phyloP scores from a whole-genome alignment of 1,284 basidiomycete species.

The Rhodofomes roseus region DNA sequence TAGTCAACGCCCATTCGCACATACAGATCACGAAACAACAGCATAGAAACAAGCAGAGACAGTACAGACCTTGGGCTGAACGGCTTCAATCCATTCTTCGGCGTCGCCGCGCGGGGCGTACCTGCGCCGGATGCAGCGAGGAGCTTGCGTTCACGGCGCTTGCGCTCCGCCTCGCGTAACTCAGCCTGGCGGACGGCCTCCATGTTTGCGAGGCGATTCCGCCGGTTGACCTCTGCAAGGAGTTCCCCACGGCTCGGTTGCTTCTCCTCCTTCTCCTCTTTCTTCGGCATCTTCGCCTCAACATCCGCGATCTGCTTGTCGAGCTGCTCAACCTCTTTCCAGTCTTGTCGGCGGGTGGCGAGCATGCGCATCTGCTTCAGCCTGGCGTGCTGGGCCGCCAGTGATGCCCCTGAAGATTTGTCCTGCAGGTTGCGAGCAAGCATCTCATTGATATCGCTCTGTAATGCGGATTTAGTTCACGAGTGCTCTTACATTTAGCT shows the following conservation, averaged over 20 bases:
- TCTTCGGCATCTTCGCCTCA: constrained; percentile 24
- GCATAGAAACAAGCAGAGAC: constrained; percentile 11
- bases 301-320: constrained; percentile 61
- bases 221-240: constrained; percentile 81
- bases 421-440: constrained; percentile 53
- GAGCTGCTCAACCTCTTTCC: constrained; percentile 52
- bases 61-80: constrained; percentile 39
- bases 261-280: constrained; percentile 27
- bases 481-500: background rate
- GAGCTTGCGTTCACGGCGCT: constrained; percentile 60
- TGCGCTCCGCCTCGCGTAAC: constrained; percentile 59
- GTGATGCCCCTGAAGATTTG: constrained; percentile 37
- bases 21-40: constrained; percentile 4
- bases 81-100: constrained; percentile 48
- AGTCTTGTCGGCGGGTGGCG: constrained; percentile 69
- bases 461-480: background rate
- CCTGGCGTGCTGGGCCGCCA: constrained; percentile 57
- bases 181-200: constrained; percentile 80
- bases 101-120: constrained; percentile 35
- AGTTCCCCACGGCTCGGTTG: constrained; percentile 43
- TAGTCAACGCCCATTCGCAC: constrained; percentile 9
- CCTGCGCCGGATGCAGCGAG: constrained; percentile 39
- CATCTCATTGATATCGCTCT: constrained; percentile 72
- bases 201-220: constrained; percentile 79
- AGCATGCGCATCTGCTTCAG: constrained; percentile 66